These are phyloP conservation scores for Ogataea corticis DNA, from an alignment of 805 yeast genomes.

Conservation along the genomic window DNA sequence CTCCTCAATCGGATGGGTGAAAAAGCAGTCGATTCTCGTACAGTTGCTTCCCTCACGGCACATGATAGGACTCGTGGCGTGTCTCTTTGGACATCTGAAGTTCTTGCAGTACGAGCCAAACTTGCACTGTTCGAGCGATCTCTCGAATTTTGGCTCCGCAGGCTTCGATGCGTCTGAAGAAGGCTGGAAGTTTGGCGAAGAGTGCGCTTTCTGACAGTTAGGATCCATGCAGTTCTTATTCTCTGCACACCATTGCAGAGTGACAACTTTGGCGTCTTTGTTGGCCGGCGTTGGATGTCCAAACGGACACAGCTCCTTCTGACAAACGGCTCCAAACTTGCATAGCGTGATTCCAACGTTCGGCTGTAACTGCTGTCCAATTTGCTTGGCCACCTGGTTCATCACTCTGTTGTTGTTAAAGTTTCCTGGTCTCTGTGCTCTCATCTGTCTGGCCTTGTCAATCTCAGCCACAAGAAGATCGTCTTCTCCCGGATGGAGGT, in stretches of 20 bases:
- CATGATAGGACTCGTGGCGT: conserved; percentile 68
- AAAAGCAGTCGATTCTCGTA: conserved; percentile 76
- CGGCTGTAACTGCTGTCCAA: conserved; percentile 34
- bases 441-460: conserved; percentile 51
- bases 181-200: conserved; percentile 61
- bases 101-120: conserved; percentile 78
- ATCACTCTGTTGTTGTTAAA: conserved; percentile 26
- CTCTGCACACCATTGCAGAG: conserved; percentile 73
- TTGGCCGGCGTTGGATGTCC: conserved; percentile 93
- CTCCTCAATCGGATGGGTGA: conserved; percentile 78
- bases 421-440: conserved; percentile 22
- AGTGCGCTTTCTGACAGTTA: conserved; percentile 74
- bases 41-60: conserved; percentile 86
- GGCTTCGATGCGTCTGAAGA: conserved; percentile 20
- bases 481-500: conserved; percentile 84
- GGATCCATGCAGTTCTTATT: conserved; percentile 65
- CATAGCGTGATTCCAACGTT: conserved; percentile 57
- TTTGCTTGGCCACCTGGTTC: conserved; percentile 35
- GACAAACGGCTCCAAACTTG: conserved; percentile 73
- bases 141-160: conserved; percentile 36
- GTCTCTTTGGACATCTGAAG: conserved; percentile 78
- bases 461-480: conserved; percentile 67
- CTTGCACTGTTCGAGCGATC: conserved; percentile 77
- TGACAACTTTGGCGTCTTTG: conserved; percentile 65
- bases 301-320: conserved; percentile 79